Conservation (phyloP, 257 asterid species). For the Plectranthus barbatus region DNA sequence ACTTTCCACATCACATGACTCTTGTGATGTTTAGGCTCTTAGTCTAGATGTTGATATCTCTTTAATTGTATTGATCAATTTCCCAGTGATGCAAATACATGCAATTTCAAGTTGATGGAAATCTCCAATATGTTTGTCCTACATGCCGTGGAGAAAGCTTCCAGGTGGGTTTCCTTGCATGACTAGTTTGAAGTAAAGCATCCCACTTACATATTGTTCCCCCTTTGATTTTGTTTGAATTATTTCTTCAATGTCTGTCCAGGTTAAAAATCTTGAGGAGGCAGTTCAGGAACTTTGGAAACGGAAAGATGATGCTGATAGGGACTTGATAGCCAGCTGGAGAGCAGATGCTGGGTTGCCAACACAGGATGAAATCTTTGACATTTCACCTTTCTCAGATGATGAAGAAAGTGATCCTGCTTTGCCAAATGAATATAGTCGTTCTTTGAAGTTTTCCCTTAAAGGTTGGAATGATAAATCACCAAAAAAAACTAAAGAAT, state of each 20-base stretch:
- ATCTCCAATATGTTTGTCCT: conserved; percentile 82
- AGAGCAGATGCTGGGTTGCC: conserved; percentile 96
- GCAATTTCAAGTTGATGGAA: conserved; percentile 88
- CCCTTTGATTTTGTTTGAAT: not conserved
- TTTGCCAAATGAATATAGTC: conserved; percentile 34
- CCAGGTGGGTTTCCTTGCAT: conserved; percentile 40
- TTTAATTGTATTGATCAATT: conserved; percentile 13
- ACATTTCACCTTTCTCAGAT: conserved; percentile 80
- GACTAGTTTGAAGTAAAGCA: conserved; percentile 4
- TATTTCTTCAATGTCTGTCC: conserved; percentile 11
- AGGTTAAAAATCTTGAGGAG: conserved; percentile 74
- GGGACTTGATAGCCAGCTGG: conserved; percentile 65
- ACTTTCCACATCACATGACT: too few relatives aligned
- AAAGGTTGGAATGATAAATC: conserved; percentile 69
- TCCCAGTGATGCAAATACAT: conserved; percentile 73
- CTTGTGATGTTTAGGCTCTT: not conserved
- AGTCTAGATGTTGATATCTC: conserved; percentile 1
- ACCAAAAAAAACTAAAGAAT: conserved; percentile 54
- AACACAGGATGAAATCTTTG: conserved; percentile 71
- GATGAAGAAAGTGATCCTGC: conserved; percentile 68
- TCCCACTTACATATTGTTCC: not conserved
- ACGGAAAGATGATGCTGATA: conserved; percentile 84
- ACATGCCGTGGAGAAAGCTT: conserved; percentile 87
- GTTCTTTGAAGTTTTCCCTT: conserved; percentile 68
- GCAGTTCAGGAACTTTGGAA: conserved; percentile 96